Evolutionary conservation across 352 stramenopile species (phyloP).

Genomic region (Globisporangium acanthophoron): DNA sequence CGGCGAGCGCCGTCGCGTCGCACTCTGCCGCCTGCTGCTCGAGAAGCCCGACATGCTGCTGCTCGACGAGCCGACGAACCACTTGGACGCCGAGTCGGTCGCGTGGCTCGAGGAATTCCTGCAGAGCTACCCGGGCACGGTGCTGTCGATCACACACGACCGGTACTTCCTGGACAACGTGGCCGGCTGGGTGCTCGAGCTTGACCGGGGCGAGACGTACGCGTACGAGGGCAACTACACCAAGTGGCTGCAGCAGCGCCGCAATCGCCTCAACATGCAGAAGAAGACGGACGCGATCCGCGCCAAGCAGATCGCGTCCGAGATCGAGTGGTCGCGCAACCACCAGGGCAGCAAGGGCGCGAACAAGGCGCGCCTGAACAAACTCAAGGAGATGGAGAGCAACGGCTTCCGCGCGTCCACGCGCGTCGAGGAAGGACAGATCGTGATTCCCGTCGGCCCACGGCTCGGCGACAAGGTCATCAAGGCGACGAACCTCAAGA

Average conservation of each 20-base stretch:
- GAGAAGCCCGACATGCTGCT: slow-evolving; percentile 96
- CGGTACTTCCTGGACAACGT: slow-evolving; percentile 99
- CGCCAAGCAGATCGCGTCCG: slow-evolving; percentile 88
- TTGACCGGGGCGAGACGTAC: slow-evolving; percentile 95
- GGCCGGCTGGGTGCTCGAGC: slow-evolving; percentile 95
- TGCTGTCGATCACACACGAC: slow-evolving; percentile 98
- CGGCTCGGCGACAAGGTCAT: slow-evolving; percentile 93
- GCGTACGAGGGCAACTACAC: slow-evolving; percentile 98
- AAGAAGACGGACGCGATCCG: slow-evolving; percentile 89
- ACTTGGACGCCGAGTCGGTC: slow-evolving; percentile 96
- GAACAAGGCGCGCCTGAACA: slow-evolving; percentile 91
- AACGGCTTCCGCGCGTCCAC: slow-evolving; percentile 42
- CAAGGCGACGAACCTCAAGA: slow-evolving; percentile 66
- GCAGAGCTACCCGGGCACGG: slow-evolving; percentile 92
- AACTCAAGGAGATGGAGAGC: slow-evolving; percentile 90
- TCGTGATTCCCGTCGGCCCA: slow-evolving; percentile 90
- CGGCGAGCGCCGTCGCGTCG: slow-evolving; percentile 94
- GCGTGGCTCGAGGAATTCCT: slow-evolving; percentile 98
- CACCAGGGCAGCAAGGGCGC: slow-evolving; percentile 81
- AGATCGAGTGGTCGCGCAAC: slow-evolving; percentile 94
- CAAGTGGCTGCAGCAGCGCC: slow-evolving; percentile 94
- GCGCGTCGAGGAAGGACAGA: slow-evolving; percentile 78
- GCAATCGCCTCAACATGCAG: slow-evolving; percentile 93
- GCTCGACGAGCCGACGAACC: slow-evolving; percentile 98
- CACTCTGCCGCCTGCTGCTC: slow-evolving; percentile 93